Evolutionary conservation across 1,139 yeast species (phyloP).

Genomic region (Entelexis paramagnoliae): DNA sequence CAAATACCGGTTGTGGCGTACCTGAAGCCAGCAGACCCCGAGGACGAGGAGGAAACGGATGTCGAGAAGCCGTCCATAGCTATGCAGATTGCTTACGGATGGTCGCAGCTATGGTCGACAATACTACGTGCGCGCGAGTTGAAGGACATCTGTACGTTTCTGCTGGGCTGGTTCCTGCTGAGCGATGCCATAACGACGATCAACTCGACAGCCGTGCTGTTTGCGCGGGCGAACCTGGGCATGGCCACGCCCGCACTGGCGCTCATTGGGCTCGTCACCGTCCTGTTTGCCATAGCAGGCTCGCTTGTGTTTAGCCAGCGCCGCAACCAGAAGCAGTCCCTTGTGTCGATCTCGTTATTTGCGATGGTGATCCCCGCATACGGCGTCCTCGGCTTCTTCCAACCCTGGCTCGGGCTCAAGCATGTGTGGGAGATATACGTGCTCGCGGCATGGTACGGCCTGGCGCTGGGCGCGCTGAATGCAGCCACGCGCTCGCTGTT

Average conservation of each 20-base stretch:
- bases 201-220: constrained; percentile 60
- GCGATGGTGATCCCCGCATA: constrained; percentile 55
- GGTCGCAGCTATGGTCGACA: constrained; percentile 46
- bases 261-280: constrained; percentile 49
- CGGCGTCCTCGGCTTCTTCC: constrained; percentile 52
- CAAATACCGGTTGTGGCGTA: constrained; percentile 46
- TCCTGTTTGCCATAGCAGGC: constrained; percentile 53
- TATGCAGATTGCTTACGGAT: constrained; percentile 36
- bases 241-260: constrained; percentile 58
- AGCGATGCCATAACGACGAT: constrained; percentile 64
- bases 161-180: constrained; percentile 59
- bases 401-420: constrained; percentile 42
- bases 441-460: constrained; percentile 60
- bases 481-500: constrained; percentile 55
- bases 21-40: constrained; percentile 31
- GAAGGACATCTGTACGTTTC: constrained; percentile 49
- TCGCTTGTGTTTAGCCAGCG: constrained; percentile 44
- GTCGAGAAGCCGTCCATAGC: neutral
- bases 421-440: constrained; percentile 55
- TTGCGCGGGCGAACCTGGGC: constrained; percentile 53
- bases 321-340: constrained; percentile 37
- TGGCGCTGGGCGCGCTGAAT: constrained; percentile 56
- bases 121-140: constrained; percentile 46
- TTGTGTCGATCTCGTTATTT: constrained; percentile 46
- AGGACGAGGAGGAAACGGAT: constrained; percentile 24